Evolutionary conservation across 2,329 filamentous ascomycete species (phyloP).

Genomic region (Fusarium oligoseptatum): DNA sequence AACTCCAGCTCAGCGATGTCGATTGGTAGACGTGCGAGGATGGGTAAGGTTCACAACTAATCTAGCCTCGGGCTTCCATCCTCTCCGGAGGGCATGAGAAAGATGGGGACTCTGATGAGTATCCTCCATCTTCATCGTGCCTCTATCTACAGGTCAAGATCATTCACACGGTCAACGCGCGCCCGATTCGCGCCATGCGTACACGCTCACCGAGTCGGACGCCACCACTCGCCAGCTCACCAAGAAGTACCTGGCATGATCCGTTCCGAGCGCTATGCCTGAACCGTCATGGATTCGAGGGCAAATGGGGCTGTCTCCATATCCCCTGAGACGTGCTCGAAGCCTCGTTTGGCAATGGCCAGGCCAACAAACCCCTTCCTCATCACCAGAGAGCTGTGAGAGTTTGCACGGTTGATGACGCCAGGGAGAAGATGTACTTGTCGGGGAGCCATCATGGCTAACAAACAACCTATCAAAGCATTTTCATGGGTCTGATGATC

Average conservation of each 20-base stretch:
- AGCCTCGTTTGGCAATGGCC: not conserved
- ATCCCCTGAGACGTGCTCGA: not conserved
- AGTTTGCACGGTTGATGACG: not conserved
- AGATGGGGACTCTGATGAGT: slow-evolving; percentile 7
- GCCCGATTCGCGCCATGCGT: not conserved
- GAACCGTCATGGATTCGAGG: not conserved
- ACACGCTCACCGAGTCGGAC: not conserved
- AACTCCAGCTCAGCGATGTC: slow-evolving; percentile 95
- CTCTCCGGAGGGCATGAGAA: slow-evolving; percentile 22
- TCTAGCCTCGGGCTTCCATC: slow-evolving; percentile 18
- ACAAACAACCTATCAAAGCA: not conserved
- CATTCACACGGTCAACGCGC: not conserved
- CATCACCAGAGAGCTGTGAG: not conserved
- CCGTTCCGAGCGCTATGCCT: not conserved
- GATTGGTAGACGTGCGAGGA: slow-evolving; percentile 80
- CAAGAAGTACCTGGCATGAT: not conserved
- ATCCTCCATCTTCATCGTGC: not conserved
- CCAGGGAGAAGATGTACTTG: not conserved
- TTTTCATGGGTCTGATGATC: not conserved
- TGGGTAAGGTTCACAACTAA: slow-evolving; percentile 34
- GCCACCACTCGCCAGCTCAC: not conserved
- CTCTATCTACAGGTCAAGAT: slow-evolving; percentile 3
- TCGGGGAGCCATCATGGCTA: not conserved
- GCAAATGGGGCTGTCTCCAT: not conserved
- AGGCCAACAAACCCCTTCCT: not conserved